Percentiles rank a stretch among this genome's conserved stretches.
Conservation (phyloP, 306 rosid species). For the Casuarina glauca region DNA sequence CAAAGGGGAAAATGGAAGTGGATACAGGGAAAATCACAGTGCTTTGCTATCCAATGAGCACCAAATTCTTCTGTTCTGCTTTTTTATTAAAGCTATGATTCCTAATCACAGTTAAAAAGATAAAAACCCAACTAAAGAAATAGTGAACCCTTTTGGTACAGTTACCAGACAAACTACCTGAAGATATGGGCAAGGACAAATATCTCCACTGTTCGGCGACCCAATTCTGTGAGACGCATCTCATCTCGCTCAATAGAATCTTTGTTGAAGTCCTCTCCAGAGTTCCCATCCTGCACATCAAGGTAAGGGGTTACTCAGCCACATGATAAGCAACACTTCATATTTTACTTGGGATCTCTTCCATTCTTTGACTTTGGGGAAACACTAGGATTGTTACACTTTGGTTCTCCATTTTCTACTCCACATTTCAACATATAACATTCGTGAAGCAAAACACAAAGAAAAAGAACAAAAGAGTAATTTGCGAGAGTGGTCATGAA, state of each 20-base stretch:
- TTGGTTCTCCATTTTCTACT: too few species aligned
- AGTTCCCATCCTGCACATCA: constrained; percentile 71
- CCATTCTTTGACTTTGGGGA: not conserved
- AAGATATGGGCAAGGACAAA: constrained; percentile 95
- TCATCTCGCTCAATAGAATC: constrained; percentile 96
- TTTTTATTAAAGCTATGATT: not conserved
- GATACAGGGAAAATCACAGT: not conserved
- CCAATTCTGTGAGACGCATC: constrained; percentile 94
- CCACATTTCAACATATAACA: not conserved
- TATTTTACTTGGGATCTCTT: not conserved
- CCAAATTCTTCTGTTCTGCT: not conserved
- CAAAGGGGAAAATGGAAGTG: not conserved
- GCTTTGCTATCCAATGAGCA: not conserved
- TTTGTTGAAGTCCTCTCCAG: constrained; percentile 94
- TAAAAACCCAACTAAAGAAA: not conserved
- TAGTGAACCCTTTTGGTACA: not conserved
- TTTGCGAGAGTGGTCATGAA: not conserved
- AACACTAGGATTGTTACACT: not conserved
- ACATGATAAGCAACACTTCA: not conserved
- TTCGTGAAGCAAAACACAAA: not conserved
- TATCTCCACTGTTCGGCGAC: constrained; percentile 98
- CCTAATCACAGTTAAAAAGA: not conserved
- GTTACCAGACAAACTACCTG: constrained; percentile 46
- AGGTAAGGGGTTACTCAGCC: constrained; percentile 16
- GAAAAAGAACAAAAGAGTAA: not conserved